Conservation (phyloP, 805 yeast species). For the Cyberlindnera sargentensis region DNA sequence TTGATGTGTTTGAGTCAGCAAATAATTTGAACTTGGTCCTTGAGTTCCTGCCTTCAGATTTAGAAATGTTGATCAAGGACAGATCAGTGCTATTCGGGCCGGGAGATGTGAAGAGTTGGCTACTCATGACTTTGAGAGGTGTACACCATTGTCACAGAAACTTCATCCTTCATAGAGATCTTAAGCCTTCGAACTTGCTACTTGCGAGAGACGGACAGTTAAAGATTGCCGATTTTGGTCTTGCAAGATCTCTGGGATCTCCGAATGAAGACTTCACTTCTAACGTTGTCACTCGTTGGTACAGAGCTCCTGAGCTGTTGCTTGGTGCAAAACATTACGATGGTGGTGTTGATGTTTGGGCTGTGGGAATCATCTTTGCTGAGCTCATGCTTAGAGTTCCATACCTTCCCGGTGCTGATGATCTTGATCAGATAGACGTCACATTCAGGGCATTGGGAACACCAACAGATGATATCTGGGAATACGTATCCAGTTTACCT, state of each 20-base stretch:
- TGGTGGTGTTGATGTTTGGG: slow-evolving; percentile 90
- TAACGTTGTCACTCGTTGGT: slow-evolving; percentile 97
- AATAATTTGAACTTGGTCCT: slow-evolving; percentile 74
- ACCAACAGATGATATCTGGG: slow-evolving; percentile 90
- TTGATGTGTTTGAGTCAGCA: slow-evolving; percentile 75
- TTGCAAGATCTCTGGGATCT: slow-evolving; percentile 78
- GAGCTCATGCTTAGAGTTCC: slow-evolving; percentile 94
- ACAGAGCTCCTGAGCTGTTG: slow-evolving; percentile 89
- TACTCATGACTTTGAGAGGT: slow-evolving; percentile 90
- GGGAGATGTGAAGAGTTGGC: slow-evolving; percentile 89
- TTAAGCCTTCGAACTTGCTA: slow-evolving; percentile 86
- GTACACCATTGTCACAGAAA: slow-evolving; percentile 93
- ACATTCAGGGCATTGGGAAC: slow-evolving; percentile 95
- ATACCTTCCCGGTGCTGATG: slow-evolving; percentile 88
- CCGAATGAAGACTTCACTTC: slow-evolving; percentile 77
- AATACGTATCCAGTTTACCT: slow-evolving; percentile 76
- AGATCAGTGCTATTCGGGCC: slow-evolving; percentile 67
- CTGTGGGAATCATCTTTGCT: slow-evolving; percentile 93
- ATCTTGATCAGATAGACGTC: slow-evolving; percentile 83
- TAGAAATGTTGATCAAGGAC: slow-evolving; percentile 85
- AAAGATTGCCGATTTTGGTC: slow-evolving; percentile 95
- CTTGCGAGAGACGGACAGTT: slow-evolving; percentile 82
- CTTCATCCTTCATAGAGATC: slow-evolving; percentile 83
- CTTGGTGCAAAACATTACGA: slow-evolving; percentile 88
- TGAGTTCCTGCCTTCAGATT: slow-evolving; percentile 87